Evolutionary conservation across 345 rosid species (phyloP), one percentile per base, ranked within the genome.

Genomic region (Toxicodendron radicans): DNA sequence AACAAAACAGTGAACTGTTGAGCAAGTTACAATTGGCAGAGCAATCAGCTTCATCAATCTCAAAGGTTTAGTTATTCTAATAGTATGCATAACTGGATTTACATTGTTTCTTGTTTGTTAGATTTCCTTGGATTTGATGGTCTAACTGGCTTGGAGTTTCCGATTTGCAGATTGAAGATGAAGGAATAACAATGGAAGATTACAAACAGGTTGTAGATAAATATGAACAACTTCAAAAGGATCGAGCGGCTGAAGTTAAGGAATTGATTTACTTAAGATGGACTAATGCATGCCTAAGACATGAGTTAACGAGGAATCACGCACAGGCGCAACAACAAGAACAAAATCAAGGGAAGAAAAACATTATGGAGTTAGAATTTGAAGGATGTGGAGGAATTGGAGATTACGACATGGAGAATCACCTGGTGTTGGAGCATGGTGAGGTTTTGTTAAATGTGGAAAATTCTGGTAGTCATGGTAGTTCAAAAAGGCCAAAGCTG

Each of bases 231-330:
- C 58, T 89, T 5, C 84, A 79, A 18, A 83, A 82, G 21, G 92
- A 81, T 1, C 66, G 76, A n/a, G 79, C 81, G 0, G 80, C 80
- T 0, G 93, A 87, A 72, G 76, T 75, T 6, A 80, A 82, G 72
- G 95, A 94, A 59, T 72, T 89, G 68, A 81, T 76, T 20, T 81
- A 72, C 86, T 76, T 89, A 24, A 86, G 89, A 80, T 90, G 93
- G 97, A 82, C 82, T 60, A 88, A 89, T 73, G 95, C 92, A 16
- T 94, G 97, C 83, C 75, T 90, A 59, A 90, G 83, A 82, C 94
- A 90, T 20, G 87, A 87, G 75, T 72, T 89, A 66, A 82, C 78
- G 82, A 82, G 81, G 78, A 76, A 62, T 63, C 76, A 74, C 10
- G 74, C 57, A 41, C 75, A 35, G 38, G 4, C 38, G 7, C 38